Evolutionary conservation across 768 basidiomycete genomes (phyloP), one percentile per base, ranked within the genome.

Genomic region (Xanthoconium stramineum): DNA sequence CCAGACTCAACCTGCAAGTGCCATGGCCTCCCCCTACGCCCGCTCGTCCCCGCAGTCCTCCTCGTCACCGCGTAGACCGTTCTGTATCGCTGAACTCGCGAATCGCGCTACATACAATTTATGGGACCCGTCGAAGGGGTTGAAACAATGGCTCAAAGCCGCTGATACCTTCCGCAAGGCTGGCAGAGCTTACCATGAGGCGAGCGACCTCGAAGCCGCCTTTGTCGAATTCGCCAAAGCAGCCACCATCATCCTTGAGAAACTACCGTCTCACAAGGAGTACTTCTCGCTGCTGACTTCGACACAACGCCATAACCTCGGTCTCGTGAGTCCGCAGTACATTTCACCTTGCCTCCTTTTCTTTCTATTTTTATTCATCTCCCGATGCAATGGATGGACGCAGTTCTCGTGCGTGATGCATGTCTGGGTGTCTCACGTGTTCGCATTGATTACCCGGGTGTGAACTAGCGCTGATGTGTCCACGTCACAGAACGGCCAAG

Each of bases 241-340:
- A 10, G 89, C 89, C 0, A 89, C 87, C 1, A 74, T 92, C 55
- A 87, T 91, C 6, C 80, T 90, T 12, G 89, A 93, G 74, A 85
- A 82, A 60, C 74, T 93, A n/a, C 90, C 90, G 0, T 73, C 75
- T 1, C 91, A 92, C 72, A 74, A 78, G 51, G 84, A 89, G 43
- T 92, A 87, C 66, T 63, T 78, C 35, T 74, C 73, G 1, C 69
- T 83, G 44, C 69, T 93, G 62, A 84, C 68, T 44, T 52, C 72
- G 7, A 74, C 77, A 12, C 90, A 92, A 64, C 78, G 84, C 50
- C 74, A 82, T 49, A 89, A 89, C 69, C 78, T 92, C 17, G 80
- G 77, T 33, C 69, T 83, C 76, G 91, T 92, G 70, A 71, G 89
- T 83, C 65, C 60, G 62, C 65, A 67, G 66, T 15, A 52, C 48